Conservation (phyloP, 139 green algal genomes). For the Picochlorum costavermella region DNA sequence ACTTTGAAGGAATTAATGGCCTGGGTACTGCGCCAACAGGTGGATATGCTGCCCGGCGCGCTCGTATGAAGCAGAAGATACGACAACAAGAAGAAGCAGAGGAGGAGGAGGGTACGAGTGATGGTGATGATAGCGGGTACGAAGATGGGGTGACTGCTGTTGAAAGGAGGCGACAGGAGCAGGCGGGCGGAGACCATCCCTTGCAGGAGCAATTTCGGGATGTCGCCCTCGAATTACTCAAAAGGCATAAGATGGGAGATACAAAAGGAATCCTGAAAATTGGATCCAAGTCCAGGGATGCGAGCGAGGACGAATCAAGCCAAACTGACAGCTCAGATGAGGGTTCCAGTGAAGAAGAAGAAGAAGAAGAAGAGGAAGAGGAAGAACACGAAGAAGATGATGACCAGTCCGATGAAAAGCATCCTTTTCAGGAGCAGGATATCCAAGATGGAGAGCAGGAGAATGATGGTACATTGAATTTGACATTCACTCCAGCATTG, state of each 20-base stretch:
- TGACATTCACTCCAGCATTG: slow-evolving; percentile 72
- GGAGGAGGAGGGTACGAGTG: slow-evolving; percentile 26
- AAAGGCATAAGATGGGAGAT: slow-evolving; percentile 22
- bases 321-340: slow-evolving; percentile 15
- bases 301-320: neutral
- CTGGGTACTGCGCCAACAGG: neutral
- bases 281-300: slow-evolving; percentile 11
- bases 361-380: slow-evolving; percentile 6
- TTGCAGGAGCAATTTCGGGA: slow-evolving; percentile 50
- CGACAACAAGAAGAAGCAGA: slow-evolving; percentile 9
- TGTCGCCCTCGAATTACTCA: slow-evolving; percentile 30
- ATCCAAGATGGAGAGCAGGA: neutral
- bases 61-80: slow-evolving; percentile 3
- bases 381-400: slow-evolving; percentile 21
- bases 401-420: slow-evolving; percentile 2
- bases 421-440: slow-evolving; percentile 11
- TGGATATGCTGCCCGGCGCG: neutral
- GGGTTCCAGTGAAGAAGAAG: slow-evolving; percentile 7
- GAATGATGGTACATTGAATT: slow-evolving; percentile 28
- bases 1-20: slow-evolving; percentile 27
- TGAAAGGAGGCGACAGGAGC: slow-evolving; percentile 41
- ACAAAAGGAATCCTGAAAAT: neutral
- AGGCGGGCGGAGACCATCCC: slow-evolving; percentile 58
- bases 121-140: slow-evolving; percentile 33
- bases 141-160: slow-evolving; percentile 27